phyloP scores from a whole-genome alignment of 495 filamentous ascomycete species.

The Trichoderma reesei region DNA sequence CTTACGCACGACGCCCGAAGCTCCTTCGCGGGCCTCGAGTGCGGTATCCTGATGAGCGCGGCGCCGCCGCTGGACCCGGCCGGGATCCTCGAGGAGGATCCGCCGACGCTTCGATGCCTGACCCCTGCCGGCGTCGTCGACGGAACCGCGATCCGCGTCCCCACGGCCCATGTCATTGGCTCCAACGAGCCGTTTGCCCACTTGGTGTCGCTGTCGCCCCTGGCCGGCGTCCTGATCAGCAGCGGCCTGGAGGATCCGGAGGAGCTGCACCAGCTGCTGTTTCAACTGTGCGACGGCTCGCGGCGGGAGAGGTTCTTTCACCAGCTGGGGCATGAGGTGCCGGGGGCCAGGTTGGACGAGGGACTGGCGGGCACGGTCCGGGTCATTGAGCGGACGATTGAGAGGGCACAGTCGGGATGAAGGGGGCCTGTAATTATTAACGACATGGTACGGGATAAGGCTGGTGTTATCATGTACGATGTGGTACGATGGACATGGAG shows the following conservation, averaged over 20 bases:
- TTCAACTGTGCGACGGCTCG: background rate
- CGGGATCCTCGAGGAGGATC: constrained; percentile 14
- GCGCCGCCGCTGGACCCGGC: constrained; percentile 20
- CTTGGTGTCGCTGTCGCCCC: background rate
- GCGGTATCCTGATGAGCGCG: constrained; percentile 22
- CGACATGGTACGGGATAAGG: too few species aligned
- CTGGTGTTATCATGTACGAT: too few species aligned
- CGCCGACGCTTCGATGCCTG: constrained; percentile 14
- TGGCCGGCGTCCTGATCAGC: background rate
- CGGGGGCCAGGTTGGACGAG: constrained; percentile 12
- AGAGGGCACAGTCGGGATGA: constrained; percentile 9
- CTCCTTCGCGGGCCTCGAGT: constrained; percentile 18
- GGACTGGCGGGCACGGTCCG: constrained; percentile 11
- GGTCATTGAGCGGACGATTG: constrained; percentile 14
- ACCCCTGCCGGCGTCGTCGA: constrained; percentile 20
- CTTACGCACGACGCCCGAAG: constrained; percentile 20
- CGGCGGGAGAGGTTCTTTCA: constrained; percentile 10
- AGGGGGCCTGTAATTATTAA: background rate
- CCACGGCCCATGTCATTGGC: constrained; percentile 19
- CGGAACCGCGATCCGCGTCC: constrained; percentile 17
- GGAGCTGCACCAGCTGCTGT: background rate
- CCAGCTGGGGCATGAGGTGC: constrained; percentile 13
- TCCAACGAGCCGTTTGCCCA: constrained; percentile 9
- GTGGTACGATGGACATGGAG: too few species aligned
- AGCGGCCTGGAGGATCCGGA: background rate